Evolutionary conservation across 129 eudicot species (phyloP), one percentile per base, ranked within the genome.

Genomic region (Solidago caesia): DNA sequence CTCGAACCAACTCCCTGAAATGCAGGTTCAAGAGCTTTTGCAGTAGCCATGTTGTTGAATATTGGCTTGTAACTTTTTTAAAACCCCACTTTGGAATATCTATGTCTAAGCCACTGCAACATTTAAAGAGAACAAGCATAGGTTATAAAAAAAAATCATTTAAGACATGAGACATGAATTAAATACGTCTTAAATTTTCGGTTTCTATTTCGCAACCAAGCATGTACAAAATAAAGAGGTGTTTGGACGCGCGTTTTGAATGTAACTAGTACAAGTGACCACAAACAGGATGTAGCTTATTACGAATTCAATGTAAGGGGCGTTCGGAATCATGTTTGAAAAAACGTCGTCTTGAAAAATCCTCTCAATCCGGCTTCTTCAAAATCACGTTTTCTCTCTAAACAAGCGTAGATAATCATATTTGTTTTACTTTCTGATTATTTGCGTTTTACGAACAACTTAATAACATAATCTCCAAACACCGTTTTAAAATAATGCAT

Each of bases 21-120:
- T 82, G 97, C 99, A 88, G 99, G 97, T 73, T 95, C 99, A 82
- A 95, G 79, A 82, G 94, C 85, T 86, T 95, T 95, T 72, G 95
- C 83, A 82, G 85, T 82, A 78, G 99, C 85, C 99, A 95, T 95
- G 62, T 59, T 71, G 47, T 56, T 69, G 67, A 64, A 76, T 71
- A 33, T 33, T 33, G 39, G 3, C 39, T 33, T 33, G 39, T 33
- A 33, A 33, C 39, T 33, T 33, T 33, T 33, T 33, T 33, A 33
- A 1, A 33, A 1, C 39, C 39, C 39, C 39, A 27, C 70, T 79
- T 44, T 79, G 75, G 55, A 16, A 39, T 65, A 47, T 64, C 61
- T 72, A 45, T 68, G 29, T 57, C 65, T 29, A 72, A 79, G 44
- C 49, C 58, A 79, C 62, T 65, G 72, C 74, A 79, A 72, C 51